Conservation (phyloP, 2,329 filamentous ascomycete genomes). For the Aspergillus fructus region DNA sequence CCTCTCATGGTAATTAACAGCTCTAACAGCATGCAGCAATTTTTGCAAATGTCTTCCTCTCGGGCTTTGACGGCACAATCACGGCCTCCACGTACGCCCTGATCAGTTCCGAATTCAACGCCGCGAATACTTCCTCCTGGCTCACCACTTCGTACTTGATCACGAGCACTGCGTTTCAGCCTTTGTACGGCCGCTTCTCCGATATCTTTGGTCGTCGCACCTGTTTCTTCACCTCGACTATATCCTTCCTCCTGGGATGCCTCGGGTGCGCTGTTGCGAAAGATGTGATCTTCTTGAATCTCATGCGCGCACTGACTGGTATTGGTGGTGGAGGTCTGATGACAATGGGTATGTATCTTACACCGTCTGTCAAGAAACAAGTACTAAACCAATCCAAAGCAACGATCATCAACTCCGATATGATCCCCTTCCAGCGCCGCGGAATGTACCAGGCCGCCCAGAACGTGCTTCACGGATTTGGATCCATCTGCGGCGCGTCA, state of each 20-base stretch:
- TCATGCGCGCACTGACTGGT: slow-evolving; percentile 69
- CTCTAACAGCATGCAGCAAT: slow-evolving; percentile 44
- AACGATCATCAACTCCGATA: slow-evolving; percentile 69
- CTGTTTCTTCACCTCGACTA: slow-evolving; percentile 64
- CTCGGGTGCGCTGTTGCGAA: slow-evolving; percentile 67
- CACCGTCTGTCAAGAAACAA: neutral
- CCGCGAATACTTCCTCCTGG: slow-evolving; percentile 47
- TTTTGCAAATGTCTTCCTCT: slow-evolving; percentile 65
- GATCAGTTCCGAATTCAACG: slow-evolving; percentile 50
- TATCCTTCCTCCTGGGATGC: slow-evolving; percentile 64
- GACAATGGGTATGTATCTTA: slow-evolving; percentile 50
- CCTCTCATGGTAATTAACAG: neutral
- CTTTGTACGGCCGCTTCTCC: slow-evolving; percentile 69
- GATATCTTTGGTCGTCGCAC: slow-evolving; percentile 64
- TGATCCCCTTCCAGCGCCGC: slow-evolving; percentile 72
- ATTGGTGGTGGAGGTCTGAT: slow-evolving; percentile 71
- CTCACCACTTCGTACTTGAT: slow-evolving; percentile 66
- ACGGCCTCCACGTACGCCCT: slow-evolving; percentile 46
- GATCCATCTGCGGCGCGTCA: slow-evolving; percentile 57
- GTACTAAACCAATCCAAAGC: slow-evolving; percentile 27
- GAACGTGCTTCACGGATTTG: slow-evolving; percentile 62
- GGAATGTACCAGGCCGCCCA: slow-evolving; percentile 68
- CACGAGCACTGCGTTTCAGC: slow-evolving; percentile 66
- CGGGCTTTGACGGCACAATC: slow-evolving; percentile 51
- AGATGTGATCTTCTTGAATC: slow-evolving; percentile 68